phyloP scores from a whole-genome alignment of 75 land plant genomes.

The Adiantum capillusveneris region DNA sequence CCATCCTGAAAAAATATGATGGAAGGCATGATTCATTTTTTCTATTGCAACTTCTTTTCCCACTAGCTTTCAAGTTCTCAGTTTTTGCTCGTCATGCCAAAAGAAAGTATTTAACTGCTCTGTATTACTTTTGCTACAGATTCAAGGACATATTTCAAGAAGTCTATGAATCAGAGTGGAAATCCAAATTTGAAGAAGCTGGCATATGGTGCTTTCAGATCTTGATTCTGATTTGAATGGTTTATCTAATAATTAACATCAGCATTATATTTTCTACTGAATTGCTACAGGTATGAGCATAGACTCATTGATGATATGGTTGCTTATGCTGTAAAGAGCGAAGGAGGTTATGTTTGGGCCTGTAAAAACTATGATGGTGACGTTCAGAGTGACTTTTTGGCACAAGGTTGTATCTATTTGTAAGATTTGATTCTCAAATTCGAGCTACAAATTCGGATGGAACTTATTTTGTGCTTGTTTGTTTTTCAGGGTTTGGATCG shows the following conservation, averaged over 20 bases:
- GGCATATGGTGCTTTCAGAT: constrained; percentile 66
- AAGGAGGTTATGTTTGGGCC: constrained; percentile 97
- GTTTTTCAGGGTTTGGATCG: constrained; percentile 88
- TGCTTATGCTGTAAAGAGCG: constrained; percentile 93
- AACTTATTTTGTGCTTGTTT: constrained; percentile 2
- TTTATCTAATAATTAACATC: too few relatives aligned
- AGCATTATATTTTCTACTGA: neutral
- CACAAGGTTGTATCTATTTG: too few relatives aligned
- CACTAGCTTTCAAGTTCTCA: too few relatives aligned
- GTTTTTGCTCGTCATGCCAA: too few relatives aligned
- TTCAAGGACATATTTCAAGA: constrained; percentile 97
- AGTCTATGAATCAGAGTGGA: constrained; percentile 81
- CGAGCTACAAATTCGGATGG: too few relatives aligned
- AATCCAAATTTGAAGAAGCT: constrained; percentile 68
- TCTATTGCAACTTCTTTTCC: neutral
- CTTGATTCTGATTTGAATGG: too few relatives aligned
- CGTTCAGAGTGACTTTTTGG: constrained; percentile 96
- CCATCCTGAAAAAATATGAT: constrained; percentile 93
- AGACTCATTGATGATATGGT: constrained; percentile 99
- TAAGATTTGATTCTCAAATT: neutral
- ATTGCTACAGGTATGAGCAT: constrained; percentile 78
- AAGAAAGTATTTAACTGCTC: neutral
- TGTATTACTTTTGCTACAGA: constrained; percentile 23
- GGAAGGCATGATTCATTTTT: constrained; percentile 54
- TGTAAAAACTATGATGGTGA: constrained; percentile 99